Base-by-base conservation (phyloP, 495 filamentous ascomycete species). In the Astrothelium subdiscretum region DNA sequence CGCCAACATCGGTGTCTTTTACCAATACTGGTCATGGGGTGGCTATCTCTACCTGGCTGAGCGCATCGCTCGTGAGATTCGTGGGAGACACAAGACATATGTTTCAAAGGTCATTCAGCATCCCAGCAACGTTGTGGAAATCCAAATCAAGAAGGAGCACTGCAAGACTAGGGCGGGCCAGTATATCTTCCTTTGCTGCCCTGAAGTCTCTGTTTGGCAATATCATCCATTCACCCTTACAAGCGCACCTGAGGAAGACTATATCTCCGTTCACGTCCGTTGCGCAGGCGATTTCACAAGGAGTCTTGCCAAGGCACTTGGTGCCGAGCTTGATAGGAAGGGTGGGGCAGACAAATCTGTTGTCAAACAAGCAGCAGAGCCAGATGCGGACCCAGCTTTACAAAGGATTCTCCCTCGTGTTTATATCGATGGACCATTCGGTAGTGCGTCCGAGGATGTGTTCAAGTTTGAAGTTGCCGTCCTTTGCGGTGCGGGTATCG, bases 21-120 rank as follows among this genome's bases (percentile, higher is more conserved):
- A 86, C 85, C 83, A 87, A 70, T 90, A 85, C 73, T 90, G 85
- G 86, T 85, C 88, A 78, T 85, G 85, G 70, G 86, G 86, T 58
- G 87, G 85, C 57, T 82, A 87, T 64, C 77, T 83, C 61, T 91
- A 90, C 70, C 78, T 91, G 31, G 78, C 79, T 38, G 88, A 91
- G 72, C 77, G 85, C 65, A 75, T 88, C 62, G 82, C 84, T 35
- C 79, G 87, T 62, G 88, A 90, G 72, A 73, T 89, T 59, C 83
- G 86, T 58, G 86, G 87, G 57, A 78, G 81, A 43, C 85, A 89
- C 75, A 86, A 85, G 77, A 89, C 87, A 6, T 88, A 85, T 70
- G 87, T 91, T 65, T 88, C 85, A 43, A 90, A 90, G 72, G 87
- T 91, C 69, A 85, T 91, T 65, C 87, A 90, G 72, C 88, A 91